A percentile compares a stretch with the other conserved stretches of the same genome.
Evolutionary conservation across 2,329 filamentous ascomycete species (phyloP).

Genomic region (Endocalyx cinctus): DNA sequence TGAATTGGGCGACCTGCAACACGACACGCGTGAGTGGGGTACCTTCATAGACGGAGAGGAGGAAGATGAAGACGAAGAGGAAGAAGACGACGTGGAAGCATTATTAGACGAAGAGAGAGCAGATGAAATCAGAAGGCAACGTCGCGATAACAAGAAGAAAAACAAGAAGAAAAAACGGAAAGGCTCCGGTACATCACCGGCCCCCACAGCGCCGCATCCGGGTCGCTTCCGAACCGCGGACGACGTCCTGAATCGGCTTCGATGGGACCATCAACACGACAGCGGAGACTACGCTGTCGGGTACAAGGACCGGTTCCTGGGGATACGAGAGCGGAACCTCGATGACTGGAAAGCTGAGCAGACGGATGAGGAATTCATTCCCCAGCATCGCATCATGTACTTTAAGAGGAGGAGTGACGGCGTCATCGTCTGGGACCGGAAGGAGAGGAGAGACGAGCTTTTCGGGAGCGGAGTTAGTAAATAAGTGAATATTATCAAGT

Average conservation of each 20-base stretch:
- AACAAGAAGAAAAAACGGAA: constrained; percentile 16
- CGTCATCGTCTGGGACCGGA: constrained; percentile 52
- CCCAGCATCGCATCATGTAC: constrained; percentile 59
- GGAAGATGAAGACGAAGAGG: constrained; percentile 28
- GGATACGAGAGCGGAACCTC: constrained; percentile 48
- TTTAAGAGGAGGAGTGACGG: constrained; percentile 52
- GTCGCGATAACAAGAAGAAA: constrained; percentile 11
- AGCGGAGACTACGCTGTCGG: constrained; percentile 51
- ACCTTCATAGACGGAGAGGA: constrained; percentile 37
- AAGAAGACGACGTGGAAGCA: constrained; percentile 39
- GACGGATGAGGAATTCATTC: constrained; percentile 63
- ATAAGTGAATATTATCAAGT: constrained; percentile 17
- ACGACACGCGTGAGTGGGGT: constrained; percentile 47
- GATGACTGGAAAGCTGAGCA: constrained; percentile 56
- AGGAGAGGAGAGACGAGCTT: constrained; percentile 46
- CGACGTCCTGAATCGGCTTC: constrained; percentile 55
- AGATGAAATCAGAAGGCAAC: no score
- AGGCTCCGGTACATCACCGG: constrained; percentile 4
- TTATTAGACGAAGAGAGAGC: constrained; percentile 28
- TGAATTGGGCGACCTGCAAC: constrained; percentile 37
- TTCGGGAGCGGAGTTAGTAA: constrained; percentile 49
- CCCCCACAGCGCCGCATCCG: constrained; percentile 21
- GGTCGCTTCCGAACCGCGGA: constrained; percentile 51
- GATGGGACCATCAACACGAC: constrained; percentile 54
- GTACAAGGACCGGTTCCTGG: constrained; percentile 57